phyloP scores from a whole-genome alignment of 2,329 filamentous ascomycete species.

The Calonectria ilicicola region DNA sequence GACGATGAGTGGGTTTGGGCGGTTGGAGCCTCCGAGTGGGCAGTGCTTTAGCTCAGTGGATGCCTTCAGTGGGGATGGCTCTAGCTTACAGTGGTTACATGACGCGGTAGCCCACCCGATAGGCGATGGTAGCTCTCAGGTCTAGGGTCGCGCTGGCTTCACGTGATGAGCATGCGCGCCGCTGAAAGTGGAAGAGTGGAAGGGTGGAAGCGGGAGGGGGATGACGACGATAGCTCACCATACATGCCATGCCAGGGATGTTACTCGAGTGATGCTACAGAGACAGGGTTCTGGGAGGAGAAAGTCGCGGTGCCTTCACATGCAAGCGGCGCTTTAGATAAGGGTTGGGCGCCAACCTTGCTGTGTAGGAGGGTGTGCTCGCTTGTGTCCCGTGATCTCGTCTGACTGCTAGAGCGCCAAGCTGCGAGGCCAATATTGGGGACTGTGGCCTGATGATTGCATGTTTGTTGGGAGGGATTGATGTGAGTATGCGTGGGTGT shows the following conservation, averaged over 20 bases:
- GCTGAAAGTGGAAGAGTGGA: background rate
- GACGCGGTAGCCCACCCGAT: constrained; percentile 34
- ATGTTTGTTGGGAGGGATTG: background rate
- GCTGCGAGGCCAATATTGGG: constrained; percentile 2
- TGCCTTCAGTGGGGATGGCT: constrained; percentile 18
- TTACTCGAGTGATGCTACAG: background rate
- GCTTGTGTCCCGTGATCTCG: background rate
- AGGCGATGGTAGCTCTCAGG: constrained; percentile 23
- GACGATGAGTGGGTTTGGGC: constrained; percentile 32
- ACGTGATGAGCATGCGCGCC: constrained; percentile 37
- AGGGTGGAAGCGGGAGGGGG: constrained; percentile 1
- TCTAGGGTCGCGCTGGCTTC: constrained; percentile 13
- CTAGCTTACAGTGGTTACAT: constrained; percentile 43
- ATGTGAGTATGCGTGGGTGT: background rate
- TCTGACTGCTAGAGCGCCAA: background rate
- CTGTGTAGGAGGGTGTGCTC: constrained; percentile 9
- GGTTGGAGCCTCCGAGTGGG: constrained; percentile 18
- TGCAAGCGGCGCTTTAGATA: background rate
- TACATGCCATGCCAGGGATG: background rate
- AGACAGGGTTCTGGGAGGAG: background rate
- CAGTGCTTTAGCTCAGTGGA: constrained; percentile 12
- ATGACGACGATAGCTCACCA: constrained; percentile 10
- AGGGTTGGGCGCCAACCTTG: background rate
- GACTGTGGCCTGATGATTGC: constrained; percentile 18
- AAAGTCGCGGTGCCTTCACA: constrained; percentile 3